These are phyloP conservation scores for Yamadazyma kanchanaburiensis DNA, from an alignment of 1,139 yeast species.

Conservation along the genomic window DNA sequence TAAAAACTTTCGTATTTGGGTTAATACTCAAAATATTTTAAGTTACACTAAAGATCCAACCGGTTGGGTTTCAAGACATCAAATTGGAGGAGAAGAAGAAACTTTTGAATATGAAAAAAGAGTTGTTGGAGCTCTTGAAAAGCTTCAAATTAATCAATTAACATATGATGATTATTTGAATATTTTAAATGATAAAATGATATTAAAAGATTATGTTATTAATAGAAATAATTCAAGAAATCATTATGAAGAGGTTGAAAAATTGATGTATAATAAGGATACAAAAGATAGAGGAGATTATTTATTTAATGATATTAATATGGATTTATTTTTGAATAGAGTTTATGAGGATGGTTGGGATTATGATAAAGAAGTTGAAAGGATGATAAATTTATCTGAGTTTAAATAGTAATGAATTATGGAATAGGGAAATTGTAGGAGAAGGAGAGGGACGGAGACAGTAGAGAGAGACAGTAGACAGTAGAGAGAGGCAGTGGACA, in stretches of 20 bases:
- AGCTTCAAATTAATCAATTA: conserved; percentile 19
- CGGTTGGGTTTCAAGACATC: conserved; percentile 16
- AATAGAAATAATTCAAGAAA: conserved; percentile 23
- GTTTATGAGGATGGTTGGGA: conserved; percentile 16
- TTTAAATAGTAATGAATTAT: too few species aligned
- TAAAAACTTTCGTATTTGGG: conserved; percentile 34
- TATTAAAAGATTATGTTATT: conserved; percentile 23
- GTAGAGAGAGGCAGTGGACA: too few species aligned
- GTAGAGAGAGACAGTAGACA: too few species aligned
- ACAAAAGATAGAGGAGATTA: conserved; percentile 6
- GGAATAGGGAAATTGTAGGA: too few species aligned
- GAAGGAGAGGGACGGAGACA: too few species aligned
- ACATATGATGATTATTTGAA: conserved; percentile 25
- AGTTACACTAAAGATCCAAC: conserved; percentile 24
- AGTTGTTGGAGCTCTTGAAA: conserved; percentile 18
- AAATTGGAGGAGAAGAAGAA: conserved; percentile 1
- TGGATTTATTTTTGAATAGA: conserved; percentile 26
- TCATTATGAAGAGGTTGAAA: conserved; percentile 25
- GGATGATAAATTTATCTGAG: conserved; percentile 7
- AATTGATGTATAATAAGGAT: conserved; percentile 6
- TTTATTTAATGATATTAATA: conserved; percentile 15
- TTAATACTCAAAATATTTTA: conserved; percentile 20
- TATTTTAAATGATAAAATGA: conserved; percentile 20
- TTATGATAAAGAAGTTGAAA: conserved; percentile 16
- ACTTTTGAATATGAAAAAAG: conserved; percentile 9